Evolutionary conservation across 192 early-diverging fungal species (phyloP), one percentile per base, ranked within the genome.

Genomic region (Coemansia sp.): DNA sequence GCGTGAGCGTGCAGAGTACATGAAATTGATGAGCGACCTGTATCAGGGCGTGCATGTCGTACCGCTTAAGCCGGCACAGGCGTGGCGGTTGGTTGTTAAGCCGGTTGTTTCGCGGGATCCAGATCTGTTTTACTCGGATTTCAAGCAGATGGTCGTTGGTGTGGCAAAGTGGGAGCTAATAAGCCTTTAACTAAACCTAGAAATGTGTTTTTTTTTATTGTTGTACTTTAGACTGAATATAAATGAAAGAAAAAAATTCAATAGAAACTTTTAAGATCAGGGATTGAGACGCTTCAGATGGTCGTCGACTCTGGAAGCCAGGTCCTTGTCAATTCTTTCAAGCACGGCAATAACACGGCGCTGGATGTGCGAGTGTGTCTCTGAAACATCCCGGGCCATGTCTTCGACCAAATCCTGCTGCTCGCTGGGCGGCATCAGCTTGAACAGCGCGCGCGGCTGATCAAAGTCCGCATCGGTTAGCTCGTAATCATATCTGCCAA

Each of bases 391-490:
- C 1, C 73, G 81, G 24, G 80, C 83, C 32, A 87, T 80, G 62
- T 87, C 84, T 47, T 82, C 67, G 24, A 87, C 67, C 71, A 87
- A 64, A 44, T 88, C 85, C 47, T 62, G 47, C 51, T 69, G 69
- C 56, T 79, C 69, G 2, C 21, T 30, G 11, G 45, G 31, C 24
- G 40, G 47, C 19, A 79, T 54, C 67, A 81, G 25, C 18, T 69
- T 71, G 59, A 82, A 87, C 28, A 87, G 48, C 40, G 78, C 74
- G 25, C 85, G 60, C 28, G 85, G 82, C 78, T 87, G 85, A 32
- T 84, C 83, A 78, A 85, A 87, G 69, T 87, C 85, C 29, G 73
- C 74, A 38, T 87, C 83, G 2, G 82, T 81, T 23, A 84, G 62
- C 51, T 70, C 55, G 27, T 78, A 81, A 11, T 58, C 61, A 51